These are phyloP conservation scores for Asterionellopsis glacialis DNA, from an alignment of 108 stramenopile genomes.

Conservation along the genomic window DNA sequence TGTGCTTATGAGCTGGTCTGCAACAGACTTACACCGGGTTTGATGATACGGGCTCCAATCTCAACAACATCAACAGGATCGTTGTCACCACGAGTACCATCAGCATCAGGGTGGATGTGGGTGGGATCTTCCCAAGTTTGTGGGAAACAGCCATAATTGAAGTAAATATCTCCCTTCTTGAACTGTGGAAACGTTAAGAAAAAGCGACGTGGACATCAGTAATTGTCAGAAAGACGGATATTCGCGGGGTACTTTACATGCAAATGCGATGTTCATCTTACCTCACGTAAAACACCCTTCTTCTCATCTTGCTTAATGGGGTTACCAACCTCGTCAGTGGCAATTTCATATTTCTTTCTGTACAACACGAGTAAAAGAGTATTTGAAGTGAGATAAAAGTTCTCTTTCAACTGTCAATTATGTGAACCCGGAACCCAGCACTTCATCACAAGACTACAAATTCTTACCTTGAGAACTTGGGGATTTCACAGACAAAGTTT, in stretches of 20 bases:
- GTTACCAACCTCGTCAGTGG: slow-evolving; percentile 92
- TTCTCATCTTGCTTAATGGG: slow-evolving; percentile 97
- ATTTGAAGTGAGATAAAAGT: slow-evolving; percentile 1
- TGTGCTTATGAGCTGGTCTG: too few species aligned
- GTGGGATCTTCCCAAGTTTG: slow-evolving; percentile 98
- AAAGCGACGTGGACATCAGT: not conserved
- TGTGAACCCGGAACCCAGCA: too few species aligned
- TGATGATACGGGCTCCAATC: slow-evolving; percentile 72
- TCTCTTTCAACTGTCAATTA: not conserved
- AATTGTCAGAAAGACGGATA: not conserved
- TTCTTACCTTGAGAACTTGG: slow-evolving; percentile 73
- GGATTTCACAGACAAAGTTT: slow-evolving; percentile 97
- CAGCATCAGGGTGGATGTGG: slow-evolving; percentile 89
- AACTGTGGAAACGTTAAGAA: slow-evolving; percentile 28
- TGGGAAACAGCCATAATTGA: slow-evolving; percentile 98
- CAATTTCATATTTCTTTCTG: slow-evolving; percentile 93
- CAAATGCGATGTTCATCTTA: slow-evolving; percentile 15
- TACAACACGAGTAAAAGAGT: slow-evolving; percentile 3
- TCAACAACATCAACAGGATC: slow-evolving; percentile 95
- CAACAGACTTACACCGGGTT: slow-evolving; percentile 60
- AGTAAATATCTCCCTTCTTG: slow-evolving; percentile 93
- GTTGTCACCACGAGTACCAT: slow-evolving; percentile 89
- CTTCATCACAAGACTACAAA: slow-evolving; percentile 30
- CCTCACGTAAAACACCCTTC: slow-evolving; percentile 90
- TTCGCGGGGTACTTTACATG: not conserved